These are phyloP conservation scores for Neurospora tetraspora DNA, from an alignment of 495 filamentous ascomycete species.

Conservation along the genomic window DNA sequence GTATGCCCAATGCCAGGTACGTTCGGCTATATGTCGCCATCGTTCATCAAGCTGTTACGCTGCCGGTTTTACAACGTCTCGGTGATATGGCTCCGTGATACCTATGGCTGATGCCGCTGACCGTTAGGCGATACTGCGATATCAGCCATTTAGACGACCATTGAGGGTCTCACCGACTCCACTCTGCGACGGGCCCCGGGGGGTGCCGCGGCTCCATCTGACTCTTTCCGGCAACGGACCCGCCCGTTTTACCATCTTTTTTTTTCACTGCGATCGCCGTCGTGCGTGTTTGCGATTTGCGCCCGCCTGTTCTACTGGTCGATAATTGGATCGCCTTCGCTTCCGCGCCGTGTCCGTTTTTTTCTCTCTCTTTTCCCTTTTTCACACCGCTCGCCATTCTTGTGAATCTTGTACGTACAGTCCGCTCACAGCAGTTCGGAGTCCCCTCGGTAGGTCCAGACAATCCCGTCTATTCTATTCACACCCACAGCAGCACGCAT, in stretches of 20 bases:
- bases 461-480: neutral
- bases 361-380: slow-evolving; percentile 14
- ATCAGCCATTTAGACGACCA: neutral
- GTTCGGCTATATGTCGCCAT: neutral
- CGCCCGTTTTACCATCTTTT: slow-evolving; percentile 10
- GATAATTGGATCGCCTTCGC: slow-evolving; percentile 3
- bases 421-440: neutral
- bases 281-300: neutral
- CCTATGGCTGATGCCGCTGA: neutral
- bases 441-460: neutral
- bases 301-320: neutral
- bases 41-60: neutral
- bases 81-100: neutral
- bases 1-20: neutral
- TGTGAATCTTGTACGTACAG: neutral
- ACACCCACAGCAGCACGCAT: neutral
- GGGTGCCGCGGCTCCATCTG: slow-evolving; percentile 6
- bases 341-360: slow-evolving; percentile 10
- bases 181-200: slow-evolving; percentile 6
- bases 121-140: neutral
- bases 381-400: neutral
- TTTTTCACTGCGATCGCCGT: slow-evolving; percentile 7
- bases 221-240: slow-evolving; percentile 15
- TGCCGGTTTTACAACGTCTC: neutral
- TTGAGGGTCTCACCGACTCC: slow-evolving; percentile 16